These are phyloP conservation scores for Diaporthe velutina DNA, from an alignment of 2,329 filamentous ascomycete species.

Conservation along the genomic window DNA sequence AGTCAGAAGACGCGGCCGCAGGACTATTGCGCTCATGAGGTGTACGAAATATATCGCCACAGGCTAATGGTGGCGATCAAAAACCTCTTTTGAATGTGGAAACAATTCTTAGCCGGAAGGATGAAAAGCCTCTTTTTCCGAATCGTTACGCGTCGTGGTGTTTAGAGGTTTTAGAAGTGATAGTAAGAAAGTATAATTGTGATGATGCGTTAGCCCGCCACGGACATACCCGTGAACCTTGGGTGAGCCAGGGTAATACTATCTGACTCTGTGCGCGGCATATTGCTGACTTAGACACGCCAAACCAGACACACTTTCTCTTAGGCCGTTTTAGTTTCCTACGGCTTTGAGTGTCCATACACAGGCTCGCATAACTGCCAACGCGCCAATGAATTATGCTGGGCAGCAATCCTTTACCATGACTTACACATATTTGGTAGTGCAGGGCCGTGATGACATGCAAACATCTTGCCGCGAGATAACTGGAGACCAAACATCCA, in stretches of 20 bases:
- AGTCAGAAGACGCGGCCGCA: not conserved
- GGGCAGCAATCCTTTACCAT: slow-evolving; percentile 14
- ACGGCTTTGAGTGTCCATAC: not conserved
- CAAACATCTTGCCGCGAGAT: not conserved
- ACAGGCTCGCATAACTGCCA: slow-evolving; percentile 7
- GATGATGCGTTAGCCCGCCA: not conserved
- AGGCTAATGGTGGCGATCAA: not conserved
- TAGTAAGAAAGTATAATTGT: slow-evolving; percentile 8
- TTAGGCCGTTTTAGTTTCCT: not conserved
- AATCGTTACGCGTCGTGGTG: slow-evolving; percentile 9
- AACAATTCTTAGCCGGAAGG: not conserved
- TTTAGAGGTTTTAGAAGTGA: slow-evolving; percentile 14
- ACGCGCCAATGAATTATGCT: slow-evolving; percentile 14
- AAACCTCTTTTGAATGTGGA: not conserved
- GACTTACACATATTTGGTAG: not conserved
- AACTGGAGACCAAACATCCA: not conserved
- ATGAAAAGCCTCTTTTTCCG: not conserved
- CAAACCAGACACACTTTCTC: not conserved
- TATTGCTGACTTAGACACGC: slow-evolving; percentile 3
- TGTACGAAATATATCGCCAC: not conserved
- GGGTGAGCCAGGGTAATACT: not conserved
- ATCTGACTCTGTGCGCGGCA: not conserved
- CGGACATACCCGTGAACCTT: not conserved
- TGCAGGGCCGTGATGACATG: not conserved
- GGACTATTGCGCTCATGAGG: not conserved